phyloP scores from a whole-genome alignment of 768 basidiomycete genomes.

The Boletus barrowsii region DNA sequence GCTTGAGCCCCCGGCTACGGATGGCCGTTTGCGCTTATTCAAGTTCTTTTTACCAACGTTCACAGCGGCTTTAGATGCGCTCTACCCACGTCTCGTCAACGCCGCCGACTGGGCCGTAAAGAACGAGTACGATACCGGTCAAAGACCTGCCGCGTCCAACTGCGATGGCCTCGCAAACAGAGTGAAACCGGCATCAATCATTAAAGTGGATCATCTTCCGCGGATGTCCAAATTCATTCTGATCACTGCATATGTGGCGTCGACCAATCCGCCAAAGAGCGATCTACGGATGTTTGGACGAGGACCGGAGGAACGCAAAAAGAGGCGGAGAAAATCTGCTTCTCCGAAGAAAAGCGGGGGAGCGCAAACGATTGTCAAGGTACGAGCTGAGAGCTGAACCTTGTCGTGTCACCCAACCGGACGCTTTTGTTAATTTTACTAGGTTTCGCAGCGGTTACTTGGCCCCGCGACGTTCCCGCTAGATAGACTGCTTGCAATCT shows the following conservation, averaged over 20 bases:
- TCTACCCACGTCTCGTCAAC: conserved; percentile 67
- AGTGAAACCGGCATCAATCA: conserved; percentile 5
- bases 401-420: background rate
- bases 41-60: conserved; percentile 63
- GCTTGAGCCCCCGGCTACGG: conserved; percentile 45
- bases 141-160: background rate
- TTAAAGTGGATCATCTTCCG: conserved; percentile 43
- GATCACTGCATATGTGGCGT: conserved; percentile 75
- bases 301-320: conserved; percentile 62
- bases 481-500: conserved; percentile 76
- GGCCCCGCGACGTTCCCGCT: conserved; percentile 78
- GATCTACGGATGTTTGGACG: conserved; percentile 84
- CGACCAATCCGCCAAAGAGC: conserved; percentile 77
- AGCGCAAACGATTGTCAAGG: conserved; percentile 46
- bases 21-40: conserved; percentile 63
- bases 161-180: background rate
- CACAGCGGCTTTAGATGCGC: conserved; percentile 56
- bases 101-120: conserved; percentile 58
- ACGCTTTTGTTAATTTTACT: background rate
- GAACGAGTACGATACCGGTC: conserved; percentile 42
- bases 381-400: conserved; percentile 11
- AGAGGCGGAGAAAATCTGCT: conserved; percentile 44
- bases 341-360: conserved; percentile 35
- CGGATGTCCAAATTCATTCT: conserved; percentile 74
- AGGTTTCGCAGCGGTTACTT: conserved; percentile 75